These are phyloP conservation scores for Echium plantagineum DNA, from an alignment of 257 asterid species.

Conservation along the genomic window DNA sequence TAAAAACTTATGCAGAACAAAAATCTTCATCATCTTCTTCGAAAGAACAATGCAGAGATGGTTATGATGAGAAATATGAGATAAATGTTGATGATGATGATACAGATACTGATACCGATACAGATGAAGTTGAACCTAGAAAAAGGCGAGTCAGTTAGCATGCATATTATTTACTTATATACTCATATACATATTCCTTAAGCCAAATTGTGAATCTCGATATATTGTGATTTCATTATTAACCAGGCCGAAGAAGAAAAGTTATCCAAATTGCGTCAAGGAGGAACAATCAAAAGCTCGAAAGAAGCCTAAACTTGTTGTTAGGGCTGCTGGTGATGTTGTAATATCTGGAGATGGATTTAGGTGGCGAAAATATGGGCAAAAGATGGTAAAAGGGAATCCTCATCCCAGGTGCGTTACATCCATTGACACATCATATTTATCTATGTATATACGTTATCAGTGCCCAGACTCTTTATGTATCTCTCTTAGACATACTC, in stretches of 20 bases:
- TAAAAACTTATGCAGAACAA: conserved; percentile 29
- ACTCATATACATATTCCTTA: neutral
- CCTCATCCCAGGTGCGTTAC: conserved; percentile 76
- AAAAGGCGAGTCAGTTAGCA: conserved; percentile 31
- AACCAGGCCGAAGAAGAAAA: conserved; percentile 54
- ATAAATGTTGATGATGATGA: conserved; percentile 34
- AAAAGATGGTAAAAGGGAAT: conserved; percentile 95
- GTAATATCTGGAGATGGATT: conserved; percentile 92
- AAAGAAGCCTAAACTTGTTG: conserved; percentile 74
- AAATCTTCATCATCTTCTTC: conserved; percentile 23
- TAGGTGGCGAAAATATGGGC: conserved; percentile 98
- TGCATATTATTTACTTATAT: neutral
- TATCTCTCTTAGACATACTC: too few species aligned
- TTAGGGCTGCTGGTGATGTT: conserved; percentile 78
- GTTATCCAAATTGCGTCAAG: conserved; percentile 29
- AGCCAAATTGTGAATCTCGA: neutral
- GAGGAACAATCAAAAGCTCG: conserved; percentile 43
- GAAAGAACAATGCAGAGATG: conserved; percentile 40
- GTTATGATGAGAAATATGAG: conserved; percentile 48
- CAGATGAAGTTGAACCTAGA: conserved; percentile 42
- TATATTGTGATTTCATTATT: conserved; percentile 4
- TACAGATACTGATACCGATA: conserved; percentile 10
- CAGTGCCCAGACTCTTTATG: too few species aligned
- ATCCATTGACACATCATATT: neutral
- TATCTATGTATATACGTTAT: neutral